Base-by-base conservation (phyloP, 2,329 filamentous ascomycete genomes). In the Raffaelea deltoideospora region DNA sequence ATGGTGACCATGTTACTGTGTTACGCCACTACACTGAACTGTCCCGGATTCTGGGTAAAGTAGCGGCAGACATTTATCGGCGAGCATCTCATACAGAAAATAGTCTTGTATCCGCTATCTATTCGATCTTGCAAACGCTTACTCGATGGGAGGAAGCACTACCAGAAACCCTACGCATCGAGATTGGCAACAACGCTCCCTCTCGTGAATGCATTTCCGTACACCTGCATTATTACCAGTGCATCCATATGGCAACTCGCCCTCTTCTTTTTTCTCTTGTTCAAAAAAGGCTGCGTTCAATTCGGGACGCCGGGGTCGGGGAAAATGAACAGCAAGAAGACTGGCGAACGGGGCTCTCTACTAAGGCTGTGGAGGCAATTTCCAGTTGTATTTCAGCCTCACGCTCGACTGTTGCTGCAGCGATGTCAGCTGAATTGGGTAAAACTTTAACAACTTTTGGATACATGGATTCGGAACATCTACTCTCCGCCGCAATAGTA, bases 391-490 rank as follows among this genome's bases (percentile, higher is more conserved):
- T 72, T 26, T 54, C 55, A 2, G 66, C 65, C 4, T 67, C 65
- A 10, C 57, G n/a, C n/a, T n/a, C n/a, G n/a, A n/a, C n/a, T n/a
- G n/a, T n/a, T n/a, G n/a, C n/a, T n/a, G n/a, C n/a, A n/a, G n/a
- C n/a, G n/a, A n/a, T n/a, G n/a, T n/a, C n/a, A n/a, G n/a, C n/a
- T n/a, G n/a, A n/a, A n/a, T n/a, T n/a, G n/a, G n/a, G n/a, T n/a
- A n/a, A n/a, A n/a, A n/a, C n/a, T n/a, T n/a, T 70, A 10, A 64
- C 67, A 17, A 72, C 67, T 0, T 72, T 68, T 44, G 68, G 68
- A 19, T 72, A 69, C 47, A 67, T 72, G 55, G 68, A 72, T 40
- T 62, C 64, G 14, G 68, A 72, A 41, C 67, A 72, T 44, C 59
- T 63, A 19, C 70, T 72, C 44, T 68, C 64, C 0, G 65, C 67